phyloP scores from a whole-genome alignment of 306 rosid species.

The Lathyrus sativus region DNA sequence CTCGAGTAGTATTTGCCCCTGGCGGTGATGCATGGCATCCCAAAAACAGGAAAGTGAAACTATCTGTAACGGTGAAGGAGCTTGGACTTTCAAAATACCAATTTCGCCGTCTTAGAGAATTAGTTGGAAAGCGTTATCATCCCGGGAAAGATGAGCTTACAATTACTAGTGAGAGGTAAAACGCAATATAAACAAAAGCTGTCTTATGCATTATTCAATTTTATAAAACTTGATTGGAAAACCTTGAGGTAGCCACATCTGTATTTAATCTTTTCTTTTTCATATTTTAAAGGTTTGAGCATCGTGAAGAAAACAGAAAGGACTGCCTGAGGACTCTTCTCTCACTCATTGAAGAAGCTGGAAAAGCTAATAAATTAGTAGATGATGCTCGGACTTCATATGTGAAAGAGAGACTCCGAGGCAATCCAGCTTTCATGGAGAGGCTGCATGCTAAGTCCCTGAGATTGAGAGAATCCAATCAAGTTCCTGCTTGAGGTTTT shows the following conservation, averaged over 20 bases:
- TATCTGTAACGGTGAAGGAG: constrained; percentile 88
- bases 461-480: constrained; percentile 49
- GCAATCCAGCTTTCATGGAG: constrained; percentile 81
- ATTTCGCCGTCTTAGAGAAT: constrained; percentile 75
- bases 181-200: neutral
- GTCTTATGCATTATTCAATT: constrained; percentile 16
- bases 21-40: constrained; percentile 99
- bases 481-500: constrained; percentile 51
- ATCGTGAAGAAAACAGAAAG: constrained; percentile 94
- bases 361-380: constrained; percentile 82
- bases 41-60: constrained; percentile 86
- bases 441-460: constrained; percentile 67
- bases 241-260: constrained; percentile 23
- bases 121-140: constrained; percentile 93
- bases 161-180: constrained; percentile 88
- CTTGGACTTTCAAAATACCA: constrained; percentile 89
- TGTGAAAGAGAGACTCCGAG: constrained; percentile 75
- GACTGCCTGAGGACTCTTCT: constrained; percentile 91
- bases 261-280: constrained; percentile 26
- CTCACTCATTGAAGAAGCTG: constrained; percentile 89
- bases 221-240: neutral
- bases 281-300: constrained; percentile 71
- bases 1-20: constrained; percentile 86
- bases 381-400: constrained; percentile 74
- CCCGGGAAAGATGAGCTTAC: constrained; percentile 93